Percentiles rank a stretch among this genome's conserved stretches.
phyloP scores from a whole-genome alignment of 2,329 filamentous ascomycete species.

The Bipolaris sorokiniana region DNA sequence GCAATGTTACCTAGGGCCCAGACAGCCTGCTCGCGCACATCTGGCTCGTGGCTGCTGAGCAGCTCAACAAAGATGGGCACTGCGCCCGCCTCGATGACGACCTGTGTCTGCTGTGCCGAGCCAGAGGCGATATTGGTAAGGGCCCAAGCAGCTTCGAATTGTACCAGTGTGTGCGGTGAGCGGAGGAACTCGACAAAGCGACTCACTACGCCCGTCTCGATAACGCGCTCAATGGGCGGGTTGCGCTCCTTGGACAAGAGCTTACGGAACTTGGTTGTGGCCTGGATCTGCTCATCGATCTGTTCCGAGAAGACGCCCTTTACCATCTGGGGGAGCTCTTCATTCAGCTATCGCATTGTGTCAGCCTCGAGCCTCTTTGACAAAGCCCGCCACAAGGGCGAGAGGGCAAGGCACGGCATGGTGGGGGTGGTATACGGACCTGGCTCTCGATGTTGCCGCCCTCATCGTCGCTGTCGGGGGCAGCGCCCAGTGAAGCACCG shows the following conservation, averaged over 20 bases:
- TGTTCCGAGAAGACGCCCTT: constrained; percentile 97
- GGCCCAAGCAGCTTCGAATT: constrained; percentile 99
- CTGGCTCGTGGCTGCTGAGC: constrained; percentile 91
- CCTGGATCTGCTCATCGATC: constrained; percentile 96
- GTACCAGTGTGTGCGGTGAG: constrained; percentile 95
- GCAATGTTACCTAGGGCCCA: constrained; percentile 99
- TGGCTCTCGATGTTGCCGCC: constrained; percentile 92
- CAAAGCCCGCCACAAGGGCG: neutral
- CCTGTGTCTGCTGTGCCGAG: constrained; percentile 95
- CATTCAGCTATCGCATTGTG: constrained; percentile 72
- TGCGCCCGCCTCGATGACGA: constrained; percentile 96
- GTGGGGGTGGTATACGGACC: constrained; percentile 64
- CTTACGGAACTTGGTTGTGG: constrained; percentile 98
- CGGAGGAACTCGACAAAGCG: constrained; percentile 98
- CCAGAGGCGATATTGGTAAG: constrained; percentile 99
- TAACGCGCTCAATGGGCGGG: constrained; percentile 97
- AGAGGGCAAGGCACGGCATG: constrained; percentile 13
- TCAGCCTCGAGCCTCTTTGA: constrained; percentile 21
- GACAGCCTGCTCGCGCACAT: constrained; percentile 96
- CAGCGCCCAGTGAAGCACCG: constrained; percentile 82
- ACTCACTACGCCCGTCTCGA: constrained; percentile 97
- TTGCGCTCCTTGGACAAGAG: constrained; percentile 98
- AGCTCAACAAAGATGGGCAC: constrained; percentile 99
- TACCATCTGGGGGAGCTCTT: constrained; percentile 98
- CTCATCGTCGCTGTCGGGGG: constrained; percentile 97